A percentile compares a stretch with the other conserved stretches of the same genome.
These are phyloP conservation scores for Peronospora farinosa DNA, from an alignment of 352 stramenopile genomes.

Conservation along the genomic window DNA sequence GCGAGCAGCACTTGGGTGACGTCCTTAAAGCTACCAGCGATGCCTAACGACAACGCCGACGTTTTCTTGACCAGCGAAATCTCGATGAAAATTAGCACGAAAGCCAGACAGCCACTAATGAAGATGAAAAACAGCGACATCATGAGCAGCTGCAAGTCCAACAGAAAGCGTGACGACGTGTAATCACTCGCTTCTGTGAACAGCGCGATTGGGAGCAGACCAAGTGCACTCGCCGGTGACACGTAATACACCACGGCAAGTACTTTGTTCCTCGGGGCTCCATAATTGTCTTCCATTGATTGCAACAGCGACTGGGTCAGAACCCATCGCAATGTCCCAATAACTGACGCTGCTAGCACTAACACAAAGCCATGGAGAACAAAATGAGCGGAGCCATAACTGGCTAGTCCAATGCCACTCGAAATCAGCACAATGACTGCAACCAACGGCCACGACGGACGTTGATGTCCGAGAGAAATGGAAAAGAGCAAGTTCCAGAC, in stretches of 20 bases:
- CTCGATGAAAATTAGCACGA: conserved; percentile 79
- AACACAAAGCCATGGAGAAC: conserved; percentile 61
- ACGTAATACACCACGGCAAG: conserved; percentile 83
- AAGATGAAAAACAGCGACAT: conserved; percentile 61
- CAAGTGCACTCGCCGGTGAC: conserved; percentile 60
- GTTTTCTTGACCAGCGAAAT: conserved; percentile 79
- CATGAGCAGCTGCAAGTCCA: conserved; percentile 39
- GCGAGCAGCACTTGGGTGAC: conserved; percentile 73
- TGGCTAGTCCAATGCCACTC: conserved; percentile 62
- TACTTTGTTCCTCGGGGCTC: conserved; percentile 41
- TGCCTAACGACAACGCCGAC: conserved; percentile 70
- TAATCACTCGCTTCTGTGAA: conserved; percentile 45
- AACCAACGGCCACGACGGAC: conserved; percentile 43
- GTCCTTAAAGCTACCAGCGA: conserved; percentile 77
- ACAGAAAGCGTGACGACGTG: conserved; percentile 50
- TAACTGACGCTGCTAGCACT: conserved; percentile 60
- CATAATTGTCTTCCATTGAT: conserved; percentile 43
- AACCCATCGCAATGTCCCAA: conserved; percentile 72
- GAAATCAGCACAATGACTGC: conserved; percentile 63
- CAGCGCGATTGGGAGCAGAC: conserved; percentile 63
- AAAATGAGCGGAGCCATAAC: conserved; percentile 73
- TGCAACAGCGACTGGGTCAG: conserved; percentile 79
- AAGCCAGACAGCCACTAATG: conserved; percentile 58
- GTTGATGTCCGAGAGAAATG: conserved; percentile 66
- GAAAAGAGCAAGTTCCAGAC: conserved; percentile 85